Evolutionary conservation across 257 asterid species (phyloP).

Genomic region (Lantana camara): DNA sequence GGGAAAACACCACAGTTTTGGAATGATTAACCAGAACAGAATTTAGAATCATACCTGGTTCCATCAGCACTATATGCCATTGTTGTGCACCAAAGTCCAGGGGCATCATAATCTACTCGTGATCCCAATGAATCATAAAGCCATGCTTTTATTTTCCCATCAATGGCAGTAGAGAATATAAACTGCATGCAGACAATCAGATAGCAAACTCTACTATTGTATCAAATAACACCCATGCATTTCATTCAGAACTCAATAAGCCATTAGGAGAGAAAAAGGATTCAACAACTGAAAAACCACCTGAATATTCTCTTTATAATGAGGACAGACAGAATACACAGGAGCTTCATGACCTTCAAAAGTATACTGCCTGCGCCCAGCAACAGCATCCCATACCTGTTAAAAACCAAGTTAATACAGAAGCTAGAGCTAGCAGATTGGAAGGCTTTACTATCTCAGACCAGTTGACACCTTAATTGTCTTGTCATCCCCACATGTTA

Average conservation of each 20-base stretch:
- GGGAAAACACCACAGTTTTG: background rate
- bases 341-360: conserved; percentile 97
- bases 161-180: conserved; percentile 96
- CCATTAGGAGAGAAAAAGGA: background rate
- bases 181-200: conserved; percentile 66
- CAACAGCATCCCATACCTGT: conserved; percentile 92
- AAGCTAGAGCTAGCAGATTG: conserved; percentile 17
- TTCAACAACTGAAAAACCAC: conserved; percentile 29
- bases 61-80: conserved; percentile 99
- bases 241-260: conserved; percentile 18
- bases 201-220: conserved; percentile 24
- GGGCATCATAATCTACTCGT: conserved; percentile 99
- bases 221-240: conserved; percentile 10
- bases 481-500: conserved; percentile 95
- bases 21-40: conserved; percentile 23
- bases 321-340: conserved; percentile 94
- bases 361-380: conserved; percentile 69
- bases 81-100: conserved; percentile 97
- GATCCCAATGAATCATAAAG: conserved; percentile 96
- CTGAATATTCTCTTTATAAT: conserved; percentile 88
- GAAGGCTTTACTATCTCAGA: conserved; percentile 17
- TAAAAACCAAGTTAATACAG: conserved; percentile 22
- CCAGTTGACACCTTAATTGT: conserved; percentile 64
- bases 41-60: conserved; percentile 63
- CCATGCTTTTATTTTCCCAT: conserved; percentile 99